Evolutionary conservation across 768 basidiomycete genomes (phyloP).

Genomic region (Strobilomyces dryophilus): DNA sequence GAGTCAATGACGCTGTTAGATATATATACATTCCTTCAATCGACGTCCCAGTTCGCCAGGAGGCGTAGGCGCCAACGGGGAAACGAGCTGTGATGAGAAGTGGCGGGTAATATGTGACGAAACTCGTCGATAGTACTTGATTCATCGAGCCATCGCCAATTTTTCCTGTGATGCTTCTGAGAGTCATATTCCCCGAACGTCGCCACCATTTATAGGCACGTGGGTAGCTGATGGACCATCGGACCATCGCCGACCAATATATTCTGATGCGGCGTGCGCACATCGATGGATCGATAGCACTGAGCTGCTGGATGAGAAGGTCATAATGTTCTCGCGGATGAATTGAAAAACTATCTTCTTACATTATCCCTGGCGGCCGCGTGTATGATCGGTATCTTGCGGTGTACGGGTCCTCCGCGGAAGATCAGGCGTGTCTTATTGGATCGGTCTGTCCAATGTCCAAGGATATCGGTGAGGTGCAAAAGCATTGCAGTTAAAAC

Average conservation of each 20-base stretch:
- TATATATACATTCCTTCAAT: not conserved
- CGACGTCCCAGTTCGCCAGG: not conserved
- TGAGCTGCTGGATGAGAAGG: not conserved
- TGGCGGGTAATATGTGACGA: not conserved
- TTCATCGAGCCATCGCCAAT: not conserved
- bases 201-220: not conserved
- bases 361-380: not conserved
- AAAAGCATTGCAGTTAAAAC: not conserved
- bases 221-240: not conserved
- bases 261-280: not conserved
- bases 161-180: not conserved
- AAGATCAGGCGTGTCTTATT: not conserved
- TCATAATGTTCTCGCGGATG: not conserved
- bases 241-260: not conserved
- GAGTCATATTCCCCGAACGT: not conserved
- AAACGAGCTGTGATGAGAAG: not conserved
- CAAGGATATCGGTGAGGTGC: not conserved
- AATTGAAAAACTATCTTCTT: not conserved
- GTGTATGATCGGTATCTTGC: not conserved
- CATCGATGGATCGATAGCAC: not conserved
- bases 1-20: not conserved
- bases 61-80: conserved; percentile 3
- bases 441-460: too few relatives aligned
- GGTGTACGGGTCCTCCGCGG: not conserved
- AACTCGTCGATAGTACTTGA: too few relatives aligned